A percentile compares a stretch with the other conserved stretches of the same genome.
phyloP scores from a whole-genome alignment of 75 land plant species.

The Isoetes taiwanensis region DNA sequence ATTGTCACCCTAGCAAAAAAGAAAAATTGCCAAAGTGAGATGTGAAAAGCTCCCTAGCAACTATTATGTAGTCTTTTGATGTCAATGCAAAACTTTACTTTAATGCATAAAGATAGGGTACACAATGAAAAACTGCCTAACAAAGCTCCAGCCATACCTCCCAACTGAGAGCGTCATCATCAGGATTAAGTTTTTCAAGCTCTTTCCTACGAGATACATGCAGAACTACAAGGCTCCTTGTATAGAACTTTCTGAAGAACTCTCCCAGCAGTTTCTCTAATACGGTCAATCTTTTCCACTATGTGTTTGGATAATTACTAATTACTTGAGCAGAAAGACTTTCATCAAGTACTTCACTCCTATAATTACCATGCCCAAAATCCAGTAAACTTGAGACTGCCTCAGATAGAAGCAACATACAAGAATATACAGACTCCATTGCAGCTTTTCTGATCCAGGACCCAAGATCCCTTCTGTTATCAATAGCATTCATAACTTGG shows the following conservation, averaged over 20 bases:
- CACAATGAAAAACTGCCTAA: no score
- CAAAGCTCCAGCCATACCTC: no score
- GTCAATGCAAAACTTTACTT: no score
- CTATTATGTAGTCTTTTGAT: no score
- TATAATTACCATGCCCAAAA: no score
- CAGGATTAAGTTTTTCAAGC: conserved; percentile 47
- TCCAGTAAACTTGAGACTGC: conserved; percentile 3
- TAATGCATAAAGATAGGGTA: no score
- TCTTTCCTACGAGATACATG: conserved; percentile 47
- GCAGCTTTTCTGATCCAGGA: conserved; percentile 99
- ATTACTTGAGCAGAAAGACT: conserved; percentile 41
- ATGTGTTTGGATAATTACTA: conserved; percentile 75
- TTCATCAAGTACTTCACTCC: conserved; percentile 31
- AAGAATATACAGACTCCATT: conserved; percentile 69
- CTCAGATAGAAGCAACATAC: conserved; percentile 56
- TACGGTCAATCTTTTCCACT: conserved; percentile 88
- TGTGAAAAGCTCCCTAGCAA: no score
- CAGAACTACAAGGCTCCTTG: conserved; percentile 28
- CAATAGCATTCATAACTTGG: conserved; percentile 58
- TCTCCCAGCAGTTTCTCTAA: conserved; percentile 71
- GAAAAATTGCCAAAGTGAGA: no score
- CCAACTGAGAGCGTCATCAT: conserved; percentile 50
- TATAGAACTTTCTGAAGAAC: conserved; percentile 53
- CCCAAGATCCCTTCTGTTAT: conserved; percentile 97
- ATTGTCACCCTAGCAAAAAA: no score